Conservation (phyloP, 2,329 filamentous ascomycete genomes). For the Trichothecium sympodiale region DNA sequence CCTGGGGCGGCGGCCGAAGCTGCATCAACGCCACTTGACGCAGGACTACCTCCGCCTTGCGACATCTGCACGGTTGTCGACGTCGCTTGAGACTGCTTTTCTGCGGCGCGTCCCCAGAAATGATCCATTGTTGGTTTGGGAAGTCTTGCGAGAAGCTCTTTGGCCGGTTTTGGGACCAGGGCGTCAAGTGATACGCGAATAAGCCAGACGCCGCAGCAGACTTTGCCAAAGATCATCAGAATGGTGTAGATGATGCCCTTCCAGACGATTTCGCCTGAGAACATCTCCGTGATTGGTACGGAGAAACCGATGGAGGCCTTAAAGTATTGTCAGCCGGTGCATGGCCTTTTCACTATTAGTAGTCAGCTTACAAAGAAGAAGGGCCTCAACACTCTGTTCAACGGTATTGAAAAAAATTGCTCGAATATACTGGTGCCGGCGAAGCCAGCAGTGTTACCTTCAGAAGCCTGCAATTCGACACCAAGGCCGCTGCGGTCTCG, state of each 20-base stretch:
- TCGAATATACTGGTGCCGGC: slow-evolving; percentile 18
- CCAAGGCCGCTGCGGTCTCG: not conserved
- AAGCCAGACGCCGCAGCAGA: slow-evolving; percentile 50
- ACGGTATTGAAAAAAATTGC: slow-evolving; percentile 24
- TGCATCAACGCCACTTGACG: no score
- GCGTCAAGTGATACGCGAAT: slow-evolving; percentile 15
- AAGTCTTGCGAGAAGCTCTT: not conserved
- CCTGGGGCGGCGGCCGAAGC: no score
- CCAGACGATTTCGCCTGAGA: slow-evolving; percentile 54
- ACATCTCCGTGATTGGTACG: slow-evolving; percentile 63
- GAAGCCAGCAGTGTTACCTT: not conserved
- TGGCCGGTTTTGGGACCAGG: not conserved
- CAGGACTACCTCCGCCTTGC: no score
- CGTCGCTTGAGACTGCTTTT: not conserved
- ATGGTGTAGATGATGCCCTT: slow-evolving; percentile 60
- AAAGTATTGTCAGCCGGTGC: not conserved
- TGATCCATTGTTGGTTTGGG: not conserved
- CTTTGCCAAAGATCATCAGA: slow-evolving; percentile 56
- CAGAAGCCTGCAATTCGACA: not conserved
- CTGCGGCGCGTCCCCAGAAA: not conserved
- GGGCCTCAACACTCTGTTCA: slow-evolving; percentile 48
- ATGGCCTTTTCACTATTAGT: accelerated
- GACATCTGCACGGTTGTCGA: not conserved
- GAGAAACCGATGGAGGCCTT: slow-evolving; percentile 61
- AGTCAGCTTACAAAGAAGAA: slow-evolving; percentile 55